Evolutionary conservation across 2,329 filamentous ascomycete species (phyloP).

Genomic region (Epichloe hybrida): DNA sequence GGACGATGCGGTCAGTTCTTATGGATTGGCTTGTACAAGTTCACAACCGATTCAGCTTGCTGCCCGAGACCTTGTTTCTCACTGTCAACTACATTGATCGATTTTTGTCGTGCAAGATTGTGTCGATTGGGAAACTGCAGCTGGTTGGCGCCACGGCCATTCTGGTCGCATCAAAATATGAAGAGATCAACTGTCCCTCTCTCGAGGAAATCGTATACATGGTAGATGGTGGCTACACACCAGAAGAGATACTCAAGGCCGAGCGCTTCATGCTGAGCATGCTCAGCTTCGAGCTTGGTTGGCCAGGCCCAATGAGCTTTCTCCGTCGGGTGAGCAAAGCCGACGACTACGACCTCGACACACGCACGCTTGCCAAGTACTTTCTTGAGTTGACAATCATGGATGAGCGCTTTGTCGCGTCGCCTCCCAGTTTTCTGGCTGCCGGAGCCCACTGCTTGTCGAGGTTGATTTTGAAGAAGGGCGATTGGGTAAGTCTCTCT

Average conservation of each 20-base stretch:
- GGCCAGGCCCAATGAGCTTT: conserved; percentile 99
- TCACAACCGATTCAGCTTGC: conserved; percentile 76
- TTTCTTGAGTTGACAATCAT: conserved; percentile 94
- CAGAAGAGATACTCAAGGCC: conserved; percentile 89
- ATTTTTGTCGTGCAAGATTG: conserved; percentile 87
- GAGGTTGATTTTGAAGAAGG: conserved; percentile 77
- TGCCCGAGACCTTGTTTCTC: conserved; percentile 90
- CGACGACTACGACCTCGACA: conserved; percentile 94
- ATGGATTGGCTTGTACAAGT: conserved; percentile 99
- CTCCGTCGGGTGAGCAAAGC: conserved; percentile 94
- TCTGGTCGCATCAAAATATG: conserved; percentile 93
- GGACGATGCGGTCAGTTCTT: conserved; percentile 94
- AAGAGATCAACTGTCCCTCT: conserved; percentile 96
- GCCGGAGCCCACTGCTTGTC: conserved; percentile 89
- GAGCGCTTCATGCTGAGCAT: conserved; percentile 97
- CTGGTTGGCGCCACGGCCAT: conserved; percentile 92
- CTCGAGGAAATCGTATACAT: conserved; percentile 95
- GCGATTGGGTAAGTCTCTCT: conserved; percentile 65
- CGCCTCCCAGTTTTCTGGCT: conserved; percentile 77
- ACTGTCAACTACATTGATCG: conserved; percentile 95
- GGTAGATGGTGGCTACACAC: conserved; percentile 83
- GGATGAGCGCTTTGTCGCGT: conserved; percentile 93
- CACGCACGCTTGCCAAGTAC: conserved; percentile 86
- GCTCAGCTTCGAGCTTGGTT: conserved; percentile 89
- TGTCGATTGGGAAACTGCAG: conserved; percentile 89